Percentiles rank a stretch among this genome's conserved stretches.
These are phyloP conservation scores for Lipomyces starkeyi DNA, from an alignment of 805 yeast species.

Conservation along the genomic window DNA sequence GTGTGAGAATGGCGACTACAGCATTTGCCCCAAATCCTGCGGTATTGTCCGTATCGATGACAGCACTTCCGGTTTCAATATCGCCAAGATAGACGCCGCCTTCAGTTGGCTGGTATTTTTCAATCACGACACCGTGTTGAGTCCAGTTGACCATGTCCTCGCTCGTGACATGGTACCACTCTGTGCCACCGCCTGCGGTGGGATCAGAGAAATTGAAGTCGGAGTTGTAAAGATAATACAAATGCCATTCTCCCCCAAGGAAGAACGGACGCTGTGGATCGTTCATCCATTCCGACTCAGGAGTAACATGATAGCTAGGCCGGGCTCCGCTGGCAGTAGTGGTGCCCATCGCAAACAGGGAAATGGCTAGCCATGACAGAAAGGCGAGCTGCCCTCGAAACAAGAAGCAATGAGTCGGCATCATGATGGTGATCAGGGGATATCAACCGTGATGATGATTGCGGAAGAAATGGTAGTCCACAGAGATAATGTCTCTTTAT, in stretches of 20 bases:
- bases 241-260: neutral
- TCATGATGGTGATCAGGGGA: neutral
- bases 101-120: neutral
- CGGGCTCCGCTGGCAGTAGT: neutral
- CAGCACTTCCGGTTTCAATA: neutral
- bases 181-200: neutral
- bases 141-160: neutral
- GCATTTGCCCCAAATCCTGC: neutral
- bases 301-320: neutral
- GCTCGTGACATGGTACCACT: conserved; percentile 3
- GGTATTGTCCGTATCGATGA: neutral
- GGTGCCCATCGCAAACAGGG: neutral
- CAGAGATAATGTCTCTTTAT: neutral
- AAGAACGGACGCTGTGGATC: neutral
- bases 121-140: neutral
- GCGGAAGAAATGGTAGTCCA: no score
- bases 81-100: neutral
- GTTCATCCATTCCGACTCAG: neutral
- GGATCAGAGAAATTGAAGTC: neutral
- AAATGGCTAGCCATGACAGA: neutral
- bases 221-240: neutral
- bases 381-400: neutral
- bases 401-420: neutral
- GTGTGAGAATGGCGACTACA: neutral
- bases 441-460: neutral